Base-by-base conservation (phyloP, 148 eudicot genomes). In the Limonium bicolor region DNA sequence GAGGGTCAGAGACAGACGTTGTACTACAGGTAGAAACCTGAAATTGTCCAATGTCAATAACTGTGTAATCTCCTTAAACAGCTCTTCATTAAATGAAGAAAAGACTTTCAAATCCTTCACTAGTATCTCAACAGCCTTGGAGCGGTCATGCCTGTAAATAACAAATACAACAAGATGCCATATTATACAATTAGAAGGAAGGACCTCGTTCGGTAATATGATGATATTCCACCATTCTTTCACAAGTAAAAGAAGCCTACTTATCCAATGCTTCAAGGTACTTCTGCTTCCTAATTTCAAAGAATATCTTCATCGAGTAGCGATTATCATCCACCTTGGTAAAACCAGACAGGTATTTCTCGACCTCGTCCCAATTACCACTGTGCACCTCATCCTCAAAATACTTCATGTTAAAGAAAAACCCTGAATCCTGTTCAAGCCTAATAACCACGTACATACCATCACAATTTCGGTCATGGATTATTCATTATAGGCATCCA, bases 341-440 rank as follows among this genome's bases (percentile, higher is more conserved):
- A 65, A 82, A 82, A 30, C 87, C 79, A 5, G 83, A 78, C 1
- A 82, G 83, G 41, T 78, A 82, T 42, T 36, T 67, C 55, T 82
- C 94, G 14, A 67, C 82, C 62, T 82, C 83, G 42, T 82, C 79
- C 82, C 80, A 78, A 24, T 78, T 67, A 0, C 94, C 87, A 60
- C 55, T 59, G 25, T 64, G 74, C 11, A 78, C 76, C 37, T 74
- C 69, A 46, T 75, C 94, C 54, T 75, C 83, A 63, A 82, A 78
- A 53, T 72, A 75, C 57, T 70, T 70, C 94, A 76, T 67, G 70
- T 82, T 77, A 41, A 78, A 82, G 77, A 59, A 75, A 68, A 67
- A 77, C 17, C 81, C 81, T n/a, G 92, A 68, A 61, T 81, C 92
- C 48, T 77, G 80, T 48, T 77, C 92, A 45, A 81, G 74, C 70